Conservation (phyloP, 2,329 filamentous ascomycete genomes). For the Clathrospora elynae region DNA sequence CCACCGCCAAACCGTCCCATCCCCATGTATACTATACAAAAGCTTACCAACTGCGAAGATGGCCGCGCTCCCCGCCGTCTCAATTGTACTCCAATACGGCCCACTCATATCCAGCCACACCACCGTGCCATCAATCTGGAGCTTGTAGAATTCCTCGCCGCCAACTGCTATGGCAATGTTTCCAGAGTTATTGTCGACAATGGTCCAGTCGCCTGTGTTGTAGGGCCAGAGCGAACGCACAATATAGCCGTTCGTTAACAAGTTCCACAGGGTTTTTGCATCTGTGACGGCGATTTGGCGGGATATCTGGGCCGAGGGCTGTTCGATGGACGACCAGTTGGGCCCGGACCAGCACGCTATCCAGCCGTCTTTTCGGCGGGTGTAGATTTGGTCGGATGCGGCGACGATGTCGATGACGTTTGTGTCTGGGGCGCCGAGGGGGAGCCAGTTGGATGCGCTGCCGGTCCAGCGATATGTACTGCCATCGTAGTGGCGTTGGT, state of each 20-base stretch:
- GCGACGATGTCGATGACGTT: slow-evolving; percentile 38
- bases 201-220: slow-evolving; percentile 22
- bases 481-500: slow-evolving; percentile 37
- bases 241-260: slow-evolving; percentile 32
- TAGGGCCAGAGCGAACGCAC: slow-evolving; percentile 35
- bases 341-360: slow-evolving; percentile 32
- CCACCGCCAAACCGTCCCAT: slow-evolving; percentile 37
- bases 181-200: slow-evolving; percentile 30
- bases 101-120: slow-evolving; percentile 33
- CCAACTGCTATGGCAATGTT: slow-evolving; percentile 34
- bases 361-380: slow-evolving; percentile 38
- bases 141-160: slow-evolving; percentile 38
- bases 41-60: slow-evolving; percentile 27
- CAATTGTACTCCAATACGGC: slow-evolving; percentile 31
- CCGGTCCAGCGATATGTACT: slow-evolving; percentile 32
- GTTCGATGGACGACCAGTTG: slow-evolving; percentile 30
- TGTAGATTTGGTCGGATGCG: slow-evolving; percentile 33
- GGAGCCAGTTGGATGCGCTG: slow-evolving; percentile 26
- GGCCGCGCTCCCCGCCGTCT: slow-evolving; percentile 17
- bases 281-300: slow-evolving; percentile 35
- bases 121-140: slow-evolving; percentile 31
- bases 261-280: slow-evolving; percentile 32
- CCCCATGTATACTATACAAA: slow-evolving; percentile 31
- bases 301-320: slow-evolving; percentile 21
- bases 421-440: slow-evolving; percentile 25